Evolutionary conservation across 768 basidiomycete genomes (phyloP).

Genomic region (Mycena vitilis): DNA sequence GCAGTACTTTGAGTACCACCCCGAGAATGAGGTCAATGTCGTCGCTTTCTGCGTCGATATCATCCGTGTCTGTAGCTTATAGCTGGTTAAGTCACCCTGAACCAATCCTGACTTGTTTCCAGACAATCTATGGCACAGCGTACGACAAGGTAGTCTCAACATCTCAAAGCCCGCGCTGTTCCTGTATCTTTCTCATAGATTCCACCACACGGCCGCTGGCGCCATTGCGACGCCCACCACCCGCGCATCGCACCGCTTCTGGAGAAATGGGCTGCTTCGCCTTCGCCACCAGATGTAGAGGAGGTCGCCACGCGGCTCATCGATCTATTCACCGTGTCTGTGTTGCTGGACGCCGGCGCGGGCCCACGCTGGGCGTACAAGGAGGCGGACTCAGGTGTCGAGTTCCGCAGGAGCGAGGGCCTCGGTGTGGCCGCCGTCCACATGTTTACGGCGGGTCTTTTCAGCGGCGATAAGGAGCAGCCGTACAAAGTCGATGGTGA

Average conservation of each 20-base stretch:
- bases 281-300: constrained; percentile 56
- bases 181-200: constrained; percentile 61
- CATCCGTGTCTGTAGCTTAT: constrained; percentile 66
- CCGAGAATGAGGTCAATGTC: constrained; percentile 76
- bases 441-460: constrained; percentile 89
- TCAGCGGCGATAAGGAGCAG: constrained; percentile 73
- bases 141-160: neutral
- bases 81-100: too few relatives aligned
- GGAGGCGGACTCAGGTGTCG: constrained; percentile 65
- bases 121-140: neutral
- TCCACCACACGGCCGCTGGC: constrained; percentile 90
- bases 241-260: constrained; percentile 74
- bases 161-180: too few relatives aligned
- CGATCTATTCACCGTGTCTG: constrained; percentile 92
- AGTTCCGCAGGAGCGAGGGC: constrained; percentile 80
- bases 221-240: constrained; percentile 81
- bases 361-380: constrained; percentile 84
- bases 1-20: constrained; percentile 88
- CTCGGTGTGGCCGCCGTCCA: constrained; percentile 90
- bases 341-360: constrained; percentile 94
- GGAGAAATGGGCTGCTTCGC: constrained; percentile 60
- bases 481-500: constrained; percentile 85
- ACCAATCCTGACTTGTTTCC: constrained; percentile 51
- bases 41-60: constrained; percentile 80
- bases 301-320: constrained; percentile 81